Conservation (phyloP, 371 early-diverging fungal genomes). For the Mucor piriformis region DNA sequence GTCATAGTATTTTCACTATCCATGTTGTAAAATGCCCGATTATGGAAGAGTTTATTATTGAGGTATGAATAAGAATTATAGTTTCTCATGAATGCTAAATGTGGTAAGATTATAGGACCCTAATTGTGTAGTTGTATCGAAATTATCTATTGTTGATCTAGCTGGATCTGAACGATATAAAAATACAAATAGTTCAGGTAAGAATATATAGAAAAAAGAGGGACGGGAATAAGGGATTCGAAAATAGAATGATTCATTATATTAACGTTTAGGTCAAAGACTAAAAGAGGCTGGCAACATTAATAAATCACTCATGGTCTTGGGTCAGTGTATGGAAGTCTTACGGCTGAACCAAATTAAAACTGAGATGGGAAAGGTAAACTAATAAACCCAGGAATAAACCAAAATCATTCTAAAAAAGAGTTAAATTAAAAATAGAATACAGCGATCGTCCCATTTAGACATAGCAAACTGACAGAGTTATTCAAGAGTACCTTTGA, state of each 20-base stretch:
- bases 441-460: slow-evolving; percentile 63
- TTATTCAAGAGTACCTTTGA: slow-evolving; percentile 70
- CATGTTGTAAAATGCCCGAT: slow-evolving; percentile 61
- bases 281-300: slow-evolving; percentile 93
- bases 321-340: slow-evolving; percentile 87
- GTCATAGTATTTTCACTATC: slow-evolving; percentile 77
- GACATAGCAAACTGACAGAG: slow-evolving; percentile 72
- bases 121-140: slow-evolving; percentile 47
- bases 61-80: too few species aligned
- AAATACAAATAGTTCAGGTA: slow-evolving; percentile 79
- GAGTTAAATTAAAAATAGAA: background rate
- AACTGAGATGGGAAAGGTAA: slow-evolving; percentile 44
- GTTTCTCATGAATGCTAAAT: background rate
- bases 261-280: slow-evolving; percentile 74
- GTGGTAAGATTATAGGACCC: slow-evolving; percentile 39
- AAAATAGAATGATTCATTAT: slow-evolving; percentile 42
- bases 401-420: too few species aligned
- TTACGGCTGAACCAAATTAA: slow-evolving; percentile 60
- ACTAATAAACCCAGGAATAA: too few species aligned
- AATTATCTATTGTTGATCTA: slow-evolving; percentile 90
- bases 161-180: slow-evolving; percentile 94
- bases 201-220: too few species aligned
- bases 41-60: slow-evolving; percentile 52
- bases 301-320: slow-evolving; percentile 91
- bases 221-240: too few species aligned